Conservation (phyloP, 1,284 basidiomycete genomes). For the Hemileia vastatrix region DNA sequence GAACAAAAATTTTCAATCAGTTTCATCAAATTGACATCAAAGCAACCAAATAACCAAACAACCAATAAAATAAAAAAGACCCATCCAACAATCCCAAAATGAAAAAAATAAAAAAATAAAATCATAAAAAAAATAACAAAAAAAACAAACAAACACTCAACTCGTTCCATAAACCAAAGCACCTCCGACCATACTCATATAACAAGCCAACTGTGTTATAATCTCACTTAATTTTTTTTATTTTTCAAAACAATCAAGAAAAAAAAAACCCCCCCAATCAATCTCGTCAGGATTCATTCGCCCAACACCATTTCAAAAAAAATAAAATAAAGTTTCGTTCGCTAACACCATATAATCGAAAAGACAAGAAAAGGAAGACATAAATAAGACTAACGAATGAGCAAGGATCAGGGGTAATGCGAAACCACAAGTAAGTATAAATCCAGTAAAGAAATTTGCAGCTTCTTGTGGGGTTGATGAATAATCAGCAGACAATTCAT, state of each 20-base stretch:
- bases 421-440: slow-evolving; percentile 79
- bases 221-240: slow-evolving; percentile 48
- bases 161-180: slow-evolving; percentile 92
- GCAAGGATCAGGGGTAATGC: slow-evolving; percentile 84
- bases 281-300: not conserved
- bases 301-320: not conserved
- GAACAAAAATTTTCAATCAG: not conserved
- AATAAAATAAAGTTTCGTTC: not conserved
- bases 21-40: not conserved
- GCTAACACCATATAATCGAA: not conserved
- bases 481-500: slow-evolving; percentile 52
- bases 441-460: slow-evolving; percentile 84
- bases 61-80: too few relatives aligned
- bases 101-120: slow-evolving; percentile 41
- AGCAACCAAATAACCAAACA: not conserved
- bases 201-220: slow-evolving; percentile 72
- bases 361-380: not conserved
- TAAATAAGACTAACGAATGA: slow-evolving; percentile 65
- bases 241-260: not conserved
- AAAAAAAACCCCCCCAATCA: not conserved
- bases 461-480: slow-evolving; percentile 77
- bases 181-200: slow-evolving; percentile 90
- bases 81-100: not conserved
- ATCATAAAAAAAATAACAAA: slow-evolving; percentile 42
- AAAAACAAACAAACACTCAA: slow-evolving; percentile 58